A percentile compares a stretch with the other conserved stretches of the same genome.
These are phyloP conservation scores for Raphanus raphanistrum DNA, from an alignment of 345 rosid species.

Conservation along the genomic window DNA sequence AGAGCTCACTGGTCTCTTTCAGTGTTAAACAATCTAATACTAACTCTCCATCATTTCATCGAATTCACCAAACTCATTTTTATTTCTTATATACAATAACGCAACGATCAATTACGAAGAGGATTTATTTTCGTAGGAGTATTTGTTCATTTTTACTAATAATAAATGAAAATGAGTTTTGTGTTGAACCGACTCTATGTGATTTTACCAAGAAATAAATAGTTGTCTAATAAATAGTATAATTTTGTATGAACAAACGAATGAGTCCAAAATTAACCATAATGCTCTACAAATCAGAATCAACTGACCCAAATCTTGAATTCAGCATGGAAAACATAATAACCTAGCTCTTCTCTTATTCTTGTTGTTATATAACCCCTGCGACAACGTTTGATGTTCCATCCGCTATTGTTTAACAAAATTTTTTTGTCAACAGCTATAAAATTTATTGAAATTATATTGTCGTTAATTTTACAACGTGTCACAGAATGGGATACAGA, in stretches of 20 bases:
- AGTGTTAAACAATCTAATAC: slow-evolving; percentile 20
- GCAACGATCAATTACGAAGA: slow-evolving; percentile 8
- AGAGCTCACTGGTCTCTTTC: slow-evolving; percentile 40
- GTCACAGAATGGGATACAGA: not conserved
- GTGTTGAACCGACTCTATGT: not conserved
- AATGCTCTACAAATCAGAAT: not conserved
- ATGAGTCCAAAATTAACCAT: not conserved
- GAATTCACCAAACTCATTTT: slow-evolving; percentile 31
- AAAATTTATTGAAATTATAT: not conserved
- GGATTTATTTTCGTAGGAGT: not conserved
- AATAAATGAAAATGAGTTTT: not conserved
- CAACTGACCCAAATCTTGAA: not conserved
- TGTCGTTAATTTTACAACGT: not conserved
- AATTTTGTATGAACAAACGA: not conserved
- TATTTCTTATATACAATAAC: not conserved
- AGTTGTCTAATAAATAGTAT: not conserved
- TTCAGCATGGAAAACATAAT: not conserved
- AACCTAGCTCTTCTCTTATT: not conserved
- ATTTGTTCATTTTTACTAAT: not conserved
- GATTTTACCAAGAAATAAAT: not conserved
- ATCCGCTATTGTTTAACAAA: not conserved
- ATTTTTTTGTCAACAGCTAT: not conserved
- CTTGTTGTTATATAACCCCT: not conserved
- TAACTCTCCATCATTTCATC: slow-evolving; percentile 27
- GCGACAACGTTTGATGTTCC: not conserved